Base-by-base conservation (phyloP, 306 rosid genomes). In the Mucuna pruriens region DNA sequence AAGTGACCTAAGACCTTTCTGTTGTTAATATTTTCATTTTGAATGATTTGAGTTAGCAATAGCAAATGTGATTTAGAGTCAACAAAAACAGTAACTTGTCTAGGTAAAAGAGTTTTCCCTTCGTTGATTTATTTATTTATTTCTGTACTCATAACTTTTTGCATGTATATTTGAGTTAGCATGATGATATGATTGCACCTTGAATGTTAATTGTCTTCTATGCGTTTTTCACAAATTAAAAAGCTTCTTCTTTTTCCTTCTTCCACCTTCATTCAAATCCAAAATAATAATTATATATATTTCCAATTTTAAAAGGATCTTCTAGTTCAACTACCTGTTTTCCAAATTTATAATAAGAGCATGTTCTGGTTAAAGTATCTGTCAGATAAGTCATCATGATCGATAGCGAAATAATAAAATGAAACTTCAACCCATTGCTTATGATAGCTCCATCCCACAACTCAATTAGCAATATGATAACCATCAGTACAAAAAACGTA, bases 131-230 rank as follows among this genome's bases (percentile, higher is more conserved):
- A n/a, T 12, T 10, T 12, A n/a, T 12, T 57, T 25, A 5, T 7
- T 45, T 33, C 9, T 33, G 40, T 38, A 64, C 23, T 55, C 51
- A n/a, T 51, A 22, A 58, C 36, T 76, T 64, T 74, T 64, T 62
- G 17, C 7, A 13, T 75, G 23, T 66, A 29, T n/a, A 26, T 57
- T 62, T 29, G 63, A 51, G 54, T 51, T 64, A 26, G 46, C 77
- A 42, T 61, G 54, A 81, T 82, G 55, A 68, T 36, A 81, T 82
- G 55, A 68, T 36, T 83, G 74, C 40, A 62, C 3, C 22, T 61
- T 70, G 61, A 39, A 11, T 46, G 34, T 39, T 82, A 25, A 58
- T 58, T 63, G 22, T 23, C 44, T 61, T 61, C 84, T n/a, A 40
- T n/a, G 33, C 8, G 20, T 7, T 49, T 46, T 48, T 29, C 17